A percentile compares a stretch with the other conserved stretches of the same genome.
phyloP scores from a whole-genome alignment of 2,329 filamentous ascomycete genomes.

The Hypocreales sp. region DNA sequence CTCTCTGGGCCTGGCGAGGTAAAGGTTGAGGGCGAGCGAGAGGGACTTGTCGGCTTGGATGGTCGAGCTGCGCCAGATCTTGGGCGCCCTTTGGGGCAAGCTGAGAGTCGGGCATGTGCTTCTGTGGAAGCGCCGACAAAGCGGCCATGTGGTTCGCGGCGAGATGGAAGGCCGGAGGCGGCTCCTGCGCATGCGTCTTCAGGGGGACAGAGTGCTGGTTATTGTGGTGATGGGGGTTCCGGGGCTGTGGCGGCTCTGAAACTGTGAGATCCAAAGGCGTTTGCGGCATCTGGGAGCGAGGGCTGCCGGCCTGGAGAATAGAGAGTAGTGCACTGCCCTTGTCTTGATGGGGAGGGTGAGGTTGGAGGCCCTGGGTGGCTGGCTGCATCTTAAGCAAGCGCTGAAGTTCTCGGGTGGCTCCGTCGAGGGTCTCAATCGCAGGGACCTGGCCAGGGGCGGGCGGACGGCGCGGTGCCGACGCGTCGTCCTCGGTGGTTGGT shows the following conservation, averaged over 20 bases:
- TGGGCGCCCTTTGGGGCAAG: conserved; percentile 6
- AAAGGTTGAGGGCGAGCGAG: conserved; percentile 30
- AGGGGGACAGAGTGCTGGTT: conserved; percentile 24
- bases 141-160: conserved; percentile 6
- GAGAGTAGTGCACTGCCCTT: conserved; percentile 38
- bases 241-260: conserved; percentile 33
- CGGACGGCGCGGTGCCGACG: conserved; percentile 23
- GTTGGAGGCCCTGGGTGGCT: conserved; percentile 31
- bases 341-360: conserved; percentile 16
- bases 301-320: conserved; percentile 27
- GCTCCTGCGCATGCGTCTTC: conserved; percentile 10
- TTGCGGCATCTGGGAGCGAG: conserved; percentile 19
- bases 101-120: conserved; percentile 5
- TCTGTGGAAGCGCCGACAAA: conserved; percentile 6
- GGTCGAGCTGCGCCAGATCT: conserved; percentile 6
- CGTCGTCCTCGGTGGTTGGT: conserved; percentile 48
- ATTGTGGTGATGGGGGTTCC: conserved; percentile 40
- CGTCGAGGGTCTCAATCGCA: conserved; percentile 30
- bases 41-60: too few species aligned
- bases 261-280: conserved; percentile 40
- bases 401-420: conserved; percentile 35
- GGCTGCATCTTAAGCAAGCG: conserved; percentile 40
- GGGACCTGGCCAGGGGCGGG: conserved; percentile 17
- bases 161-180: conserved; percentile 16
- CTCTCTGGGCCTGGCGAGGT: conserved; percentile 39